These are phyloP conservation scores for Pseudevernia furfuracea DNA, from an alignment of 495 filamentous ascomycete species.

Conservation along the genomic window DNA sequence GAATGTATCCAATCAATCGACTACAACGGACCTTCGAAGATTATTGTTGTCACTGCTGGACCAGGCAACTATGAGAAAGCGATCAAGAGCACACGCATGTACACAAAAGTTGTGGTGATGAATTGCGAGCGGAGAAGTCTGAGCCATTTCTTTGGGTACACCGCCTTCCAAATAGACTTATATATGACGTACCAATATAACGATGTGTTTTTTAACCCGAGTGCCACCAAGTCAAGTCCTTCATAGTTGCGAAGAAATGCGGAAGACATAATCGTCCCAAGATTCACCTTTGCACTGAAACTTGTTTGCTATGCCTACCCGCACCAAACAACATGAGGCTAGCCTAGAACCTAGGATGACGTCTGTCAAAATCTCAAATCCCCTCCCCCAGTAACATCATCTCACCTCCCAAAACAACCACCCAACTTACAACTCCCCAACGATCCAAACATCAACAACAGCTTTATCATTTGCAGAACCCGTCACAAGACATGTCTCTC, in stretches of 20 bases:
- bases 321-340: neutral
- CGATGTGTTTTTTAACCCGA: neutral
- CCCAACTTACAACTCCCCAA: neutral
- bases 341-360: neutral
- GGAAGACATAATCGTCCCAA: neutral
- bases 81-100: neutral
- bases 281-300: too few species aligned
- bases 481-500: constrained; percentile 1
- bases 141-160: too few species aligned
- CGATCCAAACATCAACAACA: neutral
- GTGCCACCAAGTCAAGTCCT: neutral
- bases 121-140: too few species aligned
- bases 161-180: neutral
- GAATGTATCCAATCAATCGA: constrained; percentile 5
- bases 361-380: neutral
- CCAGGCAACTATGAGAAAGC: neutral
- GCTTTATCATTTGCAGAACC: neutral
- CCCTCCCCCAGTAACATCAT: neutral
- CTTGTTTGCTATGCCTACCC: neutral
- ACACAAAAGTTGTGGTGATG: neutral
- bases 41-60: constrained; percentile 4
- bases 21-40: neutral
- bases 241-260: neutral
- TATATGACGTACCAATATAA: neutral
- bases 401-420: neutral